These are phyloP conservation scores for Ceratocystis variospora DNA, from an alignment of 2,329 filamentous ascomycete genomes.

Conservation along the genomic window DNA sequence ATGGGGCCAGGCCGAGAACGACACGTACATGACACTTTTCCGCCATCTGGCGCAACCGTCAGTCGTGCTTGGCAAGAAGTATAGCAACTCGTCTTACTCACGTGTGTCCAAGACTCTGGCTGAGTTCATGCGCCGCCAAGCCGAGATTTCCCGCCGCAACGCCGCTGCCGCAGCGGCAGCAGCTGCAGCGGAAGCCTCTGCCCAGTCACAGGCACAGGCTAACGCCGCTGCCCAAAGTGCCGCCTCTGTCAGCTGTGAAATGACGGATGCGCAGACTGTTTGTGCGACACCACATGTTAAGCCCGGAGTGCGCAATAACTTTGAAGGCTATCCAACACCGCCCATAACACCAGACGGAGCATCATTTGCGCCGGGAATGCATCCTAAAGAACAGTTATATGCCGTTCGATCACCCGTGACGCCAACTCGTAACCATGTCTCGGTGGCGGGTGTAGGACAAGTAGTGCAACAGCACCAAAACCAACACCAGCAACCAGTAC, in stretches of 20 bases:
- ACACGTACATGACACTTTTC: slow-evolving; percentile 47
- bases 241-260: slow-evolving; percentile 47
- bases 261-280: slow-evolving; percentile 38
- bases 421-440: slow-evolving; percentile 38
- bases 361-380: slow-evolving; percentile 35
- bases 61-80: slow-evolving; percentile 45
- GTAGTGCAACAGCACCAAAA: slow-evolving; percentile 23
- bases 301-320: slow-evolving; percentile 42
- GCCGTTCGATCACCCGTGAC: slow-evolving; percentile 48
- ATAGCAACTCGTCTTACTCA: slow-evolving; percentile 40
- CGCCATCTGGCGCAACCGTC: slow-evolving; percentile 47
- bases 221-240: slow-evolving; percentile 44
- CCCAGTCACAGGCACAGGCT: slow-evolving; percentile 25
- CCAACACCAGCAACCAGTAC: slow-evolving; percentile 19
- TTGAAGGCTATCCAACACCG: slow-evolving; percentile 68
- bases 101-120: slow-evolving; percentile 42
- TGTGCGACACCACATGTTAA: slow-evolving; percentile 67
- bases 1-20: slow-evolving; percentile 60
- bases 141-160: slow-evolving; percentile 38
- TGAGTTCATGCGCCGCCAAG: slow-evolving; percentile 47
- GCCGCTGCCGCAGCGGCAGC: slow-evolving; percentile 24
- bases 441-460: slow-evolving; percentile 21
- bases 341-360: slow-evolving; percentile 69
- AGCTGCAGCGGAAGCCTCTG: slow-evolving; percentile 40
- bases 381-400: slow-evolving; percentile 35